Evolutionary conservation across 495 filamentous ascomycete species (phyloP).

Genomic region (Terfezia claveryi): DNA sequence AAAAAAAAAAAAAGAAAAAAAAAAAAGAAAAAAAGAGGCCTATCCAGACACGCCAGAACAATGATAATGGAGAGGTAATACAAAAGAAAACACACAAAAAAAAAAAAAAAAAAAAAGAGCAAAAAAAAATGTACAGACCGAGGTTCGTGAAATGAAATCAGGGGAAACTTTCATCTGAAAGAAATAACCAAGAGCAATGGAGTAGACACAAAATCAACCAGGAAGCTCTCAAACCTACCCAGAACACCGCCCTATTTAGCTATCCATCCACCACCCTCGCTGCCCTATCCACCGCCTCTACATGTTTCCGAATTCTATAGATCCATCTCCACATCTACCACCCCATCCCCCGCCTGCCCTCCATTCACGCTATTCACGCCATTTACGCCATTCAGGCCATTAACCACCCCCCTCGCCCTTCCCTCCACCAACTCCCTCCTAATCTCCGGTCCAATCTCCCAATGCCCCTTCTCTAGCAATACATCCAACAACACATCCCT

Average conservation of each 20-base stretch:
- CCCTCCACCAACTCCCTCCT: conserved; percentile 76
- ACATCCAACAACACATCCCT: conserved; percentile 79
- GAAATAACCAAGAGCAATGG: not conserved
- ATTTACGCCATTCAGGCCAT: not conserved
- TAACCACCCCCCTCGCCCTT: conserved; percentile 43
- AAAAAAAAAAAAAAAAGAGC: not conserved
- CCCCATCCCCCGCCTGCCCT: not conserved
- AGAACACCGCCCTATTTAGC: no score
- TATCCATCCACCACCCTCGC: not conserved
- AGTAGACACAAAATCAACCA: not conserved
- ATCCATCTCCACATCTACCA: not conserved
- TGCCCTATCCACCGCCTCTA: not conserved
- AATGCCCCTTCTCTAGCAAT: conserved; percentile 66
- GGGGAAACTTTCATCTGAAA: not conserved
- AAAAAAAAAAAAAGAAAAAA: not conserved
- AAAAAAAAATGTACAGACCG: not conserved
- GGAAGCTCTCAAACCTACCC: not conserved
- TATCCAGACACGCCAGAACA: not conserved
- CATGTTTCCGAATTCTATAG: not conserved
- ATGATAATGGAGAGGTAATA: not conserved
- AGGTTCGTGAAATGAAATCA: not conserved
- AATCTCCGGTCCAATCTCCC: conserved; percentile 74
- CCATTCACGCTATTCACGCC: no score
- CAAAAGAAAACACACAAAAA: not conserved
- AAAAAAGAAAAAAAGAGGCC: not conserved